Base-by-base conservation (phyloP, 108 stramenopile genomes). In the Skeletonema costatum region DNA sequence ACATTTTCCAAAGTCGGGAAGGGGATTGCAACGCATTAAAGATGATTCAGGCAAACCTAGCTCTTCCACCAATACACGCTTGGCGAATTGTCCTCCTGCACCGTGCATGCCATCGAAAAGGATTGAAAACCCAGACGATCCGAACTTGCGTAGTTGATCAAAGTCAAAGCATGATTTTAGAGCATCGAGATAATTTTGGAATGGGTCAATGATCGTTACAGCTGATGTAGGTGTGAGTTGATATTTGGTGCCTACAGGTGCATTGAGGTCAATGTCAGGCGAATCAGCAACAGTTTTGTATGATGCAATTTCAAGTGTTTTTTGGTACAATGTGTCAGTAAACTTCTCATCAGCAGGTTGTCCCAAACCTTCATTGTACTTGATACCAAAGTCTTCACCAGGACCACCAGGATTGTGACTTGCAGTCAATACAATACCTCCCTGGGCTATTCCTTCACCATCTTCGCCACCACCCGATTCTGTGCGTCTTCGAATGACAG, bases 351-450 rank as follows among this genome's bases (percentile, higher is more conserved):
- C 97, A 12, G 98, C 99, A 7, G 99, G 98, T 51, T 98, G 97
- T 12, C 99, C 99, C 82, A 87, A 87, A 4, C 64, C 93, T 67
- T 90, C 93, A 83, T 99, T 99, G 91, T 98, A 99, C 75, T 98
- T 98, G 77, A 98, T 93, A 16, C 98, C 98, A 77, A 98, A 98
- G 76, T 99, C 98, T 72, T 96, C 98, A 32, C 97, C 96, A 9
- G 98, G 98, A n/a, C 99, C 99, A 62, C 98, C 99, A 6, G 99
- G 98, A 87, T 99, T 99, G 88, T 99, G 98, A 76, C 91, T 93
- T 2, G 99, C 99, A 5, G 99, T 99, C 60, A 99, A 73, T 31
- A 99, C 93, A 72, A 99, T 97, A 25, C 89, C 94, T 32, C 94
- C 94, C 25, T 91, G 86, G 0, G 90, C 83, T 32, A 82, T 42